These are phyloP conservation scores for Suillus subluteus DNA, from an alignment of 768 basidiomycete species.

Conservation along the genomic window DNA sequence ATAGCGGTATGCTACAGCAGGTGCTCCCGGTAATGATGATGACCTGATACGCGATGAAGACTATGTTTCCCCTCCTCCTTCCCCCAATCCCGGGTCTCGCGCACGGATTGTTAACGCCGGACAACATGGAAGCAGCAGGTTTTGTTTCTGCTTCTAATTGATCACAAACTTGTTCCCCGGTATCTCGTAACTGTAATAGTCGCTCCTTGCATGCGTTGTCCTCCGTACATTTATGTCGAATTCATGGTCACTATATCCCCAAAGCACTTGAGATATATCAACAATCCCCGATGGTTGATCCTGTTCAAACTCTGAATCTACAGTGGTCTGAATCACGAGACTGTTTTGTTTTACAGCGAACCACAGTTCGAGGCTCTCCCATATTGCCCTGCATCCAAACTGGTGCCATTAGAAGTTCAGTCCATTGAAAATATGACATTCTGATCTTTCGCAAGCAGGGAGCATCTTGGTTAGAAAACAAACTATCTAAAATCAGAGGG, in stretches of 20 bases:
- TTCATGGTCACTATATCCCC: background rate
- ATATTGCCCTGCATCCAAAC: background rate
- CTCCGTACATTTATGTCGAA: background rate
- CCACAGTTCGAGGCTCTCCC: background rate
- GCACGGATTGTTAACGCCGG: background rate
- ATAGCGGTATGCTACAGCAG: background rate
- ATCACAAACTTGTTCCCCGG: background rate
- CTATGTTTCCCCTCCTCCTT: background rate
- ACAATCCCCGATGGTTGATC: background rate
- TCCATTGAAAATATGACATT: background rate
- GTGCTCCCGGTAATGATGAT: background rate
- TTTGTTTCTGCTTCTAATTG: conserved; percentile 12
- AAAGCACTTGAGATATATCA: background rate
- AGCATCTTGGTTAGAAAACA: background rate
- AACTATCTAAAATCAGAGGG: too few species aligned
- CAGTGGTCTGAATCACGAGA: background rate
- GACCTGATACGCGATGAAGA: background rate
- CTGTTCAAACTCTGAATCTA: background rate
- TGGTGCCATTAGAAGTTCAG: background rate
- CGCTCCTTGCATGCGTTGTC: background rate
- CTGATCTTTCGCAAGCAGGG: background rate
- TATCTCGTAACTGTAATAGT: background rate
- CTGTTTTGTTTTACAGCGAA: too few species aligned
- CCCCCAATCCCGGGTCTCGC: background rate
- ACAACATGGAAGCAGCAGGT: background rate